These are phyloP conservation scores for Glycine latifolia DNA, from an alignment of 306 rosid genomes.

Conservation along the genomic window DNA sequence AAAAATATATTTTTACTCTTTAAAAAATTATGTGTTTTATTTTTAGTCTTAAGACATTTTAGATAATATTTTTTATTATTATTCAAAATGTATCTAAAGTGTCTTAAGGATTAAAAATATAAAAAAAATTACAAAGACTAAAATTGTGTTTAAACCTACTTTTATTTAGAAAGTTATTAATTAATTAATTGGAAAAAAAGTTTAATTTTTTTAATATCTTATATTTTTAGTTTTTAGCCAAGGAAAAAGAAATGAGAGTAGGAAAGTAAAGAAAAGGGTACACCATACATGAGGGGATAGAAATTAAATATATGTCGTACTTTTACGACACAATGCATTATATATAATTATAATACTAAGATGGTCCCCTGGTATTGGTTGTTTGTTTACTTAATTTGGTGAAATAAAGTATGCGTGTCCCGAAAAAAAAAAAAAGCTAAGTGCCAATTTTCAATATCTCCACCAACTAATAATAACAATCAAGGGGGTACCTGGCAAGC, in stretches of 20 bases:
- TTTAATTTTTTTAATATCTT: not conserved
- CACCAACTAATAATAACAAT: conserved; percentile 9
- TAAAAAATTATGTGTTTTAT: too few species aligned
- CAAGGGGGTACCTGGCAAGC: conserved; percentile 21
- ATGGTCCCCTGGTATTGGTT: not conserved
- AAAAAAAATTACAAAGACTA: too few species aligned
- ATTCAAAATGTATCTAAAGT: too few species aligned
- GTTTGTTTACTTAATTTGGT: not conserved
- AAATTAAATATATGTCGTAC: too few species aligned
- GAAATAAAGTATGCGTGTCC: not conserved
- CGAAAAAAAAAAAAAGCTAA: not conserved
- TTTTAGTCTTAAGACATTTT: too few species aligned
- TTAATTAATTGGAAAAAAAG: not conserved
- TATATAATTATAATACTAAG: not conserved
- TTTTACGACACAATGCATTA: too few species aligned
- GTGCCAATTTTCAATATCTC: conserved; percentile 3
- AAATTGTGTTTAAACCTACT: too few species aligned
- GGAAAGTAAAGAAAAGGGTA: not conserved
- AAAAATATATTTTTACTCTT: too few species aligned
- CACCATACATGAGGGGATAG: too few species aligned
- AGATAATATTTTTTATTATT: too few species aligned
- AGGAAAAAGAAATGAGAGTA: not conserved
- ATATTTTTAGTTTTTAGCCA: not conserved
- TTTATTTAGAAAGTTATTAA: not conserved
- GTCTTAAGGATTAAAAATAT: too few species aligned